A percentile compares a stretch with the other conserved stretches of the same genome.
Evolutionary conservation across 1,284 basidiomycete genomes (phyloP).

Genomic region (Ceratobasidium sp.): DNA sequence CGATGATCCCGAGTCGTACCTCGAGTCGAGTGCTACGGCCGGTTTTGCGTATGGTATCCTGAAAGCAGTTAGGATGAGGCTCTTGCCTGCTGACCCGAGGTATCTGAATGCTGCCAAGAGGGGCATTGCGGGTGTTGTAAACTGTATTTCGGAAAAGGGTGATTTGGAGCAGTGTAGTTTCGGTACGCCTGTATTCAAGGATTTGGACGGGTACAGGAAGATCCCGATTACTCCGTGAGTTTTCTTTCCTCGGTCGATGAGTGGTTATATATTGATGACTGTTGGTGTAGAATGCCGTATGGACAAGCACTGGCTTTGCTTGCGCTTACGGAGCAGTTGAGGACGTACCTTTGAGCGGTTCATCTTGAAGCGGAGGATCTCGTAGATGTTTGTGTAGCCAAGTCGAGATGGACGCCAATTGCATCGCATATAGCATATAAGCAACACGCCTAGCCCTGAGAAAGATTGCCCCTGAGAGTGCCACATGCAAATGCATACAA

Average conservation of each 20-base stretch:
- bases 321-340: conserved; percentile 58
- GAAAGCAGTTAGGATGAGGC: conserved; percentile 60
- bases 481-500: background rate
- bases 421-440: background rate
- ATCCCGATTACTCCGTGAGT: conserved; percentile 57
- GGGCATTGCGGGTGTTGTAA: conserved; percentile 62
- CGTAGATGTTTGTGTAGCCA: no score
- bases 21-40: conserved; percentile 66
- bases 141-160: conserved; percentile 61
- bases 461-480: no score
- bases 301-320: conserved; percentile 65
- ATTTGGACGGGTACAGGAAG: conserved; percentile 63
- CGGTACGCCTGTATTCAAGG: conserved; percentile 65
- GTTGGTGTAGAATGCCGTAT: conserved; percentile 62
- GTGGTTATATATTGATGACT: background rate
- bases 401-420: no score
- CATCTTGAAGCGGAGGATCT: no score
- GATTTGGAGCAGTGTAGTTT: conserved; percentile 65
- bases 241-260: background rate
- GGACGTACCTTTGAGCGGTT: conserved; percentile 51
- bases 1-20: conserved; percentile 63
- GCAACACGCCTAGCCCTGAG: background rate
- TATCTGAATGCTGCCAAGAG: conserved; percentile 58
- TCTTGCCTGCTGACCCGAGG: conserved; percentile 56
- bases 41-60: conserved; percentile 69